phyloP scores from a whole-genome alignment of 2,329 filamentous ascomycete genomes.

The Paramyrothecium sp. region DNA sequence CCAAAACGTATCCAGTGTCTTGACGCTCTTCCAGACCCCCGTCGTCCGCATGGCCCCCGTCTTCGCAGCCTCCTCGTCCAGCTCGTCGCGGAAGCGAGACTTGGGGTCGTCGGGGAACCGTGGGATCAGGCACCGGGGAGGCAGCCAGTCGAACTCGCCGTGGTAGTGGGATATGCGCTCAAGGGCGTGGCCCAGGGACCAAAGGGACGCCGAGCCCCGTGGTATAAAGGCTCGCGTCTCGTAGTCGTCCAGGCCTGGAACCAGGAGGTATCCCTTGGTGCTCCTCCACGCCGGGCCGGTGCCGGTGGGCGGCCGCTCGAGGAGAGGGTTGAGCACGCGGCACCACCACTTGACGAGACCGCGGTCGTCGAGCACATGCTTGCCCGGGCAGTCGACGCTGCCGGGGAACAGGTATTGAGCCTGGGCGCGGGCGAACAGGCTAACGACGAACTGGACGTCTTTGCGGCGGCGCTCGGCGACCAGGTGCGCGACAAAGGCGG shows the following conservation, averaged over 20 bases:
- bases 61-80: conserved; percentile 77
- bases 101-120: conserved; percentile 96
- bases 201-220: conserved; percentile 48
- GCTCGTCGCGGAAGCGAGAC: conserved; percentile 79
- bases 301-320: conserved; percentile 45
- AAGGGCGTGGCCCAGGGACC: conserved; percentile 73
- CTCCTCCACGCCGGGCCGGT: conserved; percentile 35
- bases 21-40: conserved; percentile 81
- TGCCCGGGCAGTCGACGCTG: conserved; percentile 78
- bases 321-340: conserved; percentile 74
- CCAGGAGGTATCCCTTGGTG: conserved; percentile 77
- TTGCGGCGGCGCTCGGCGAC: conserved; percentile 64
- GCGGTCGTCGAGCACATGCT: conserved; percentile 90
- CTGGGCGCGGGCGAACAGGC: conserved; percentile 88
- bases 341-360: conserved; percentile 97
- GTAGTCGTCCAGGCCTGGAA: conserved; percentile 81
- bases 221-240: conserved; percentile 83
- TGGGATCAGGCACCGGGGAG: conserved; percentile 81
- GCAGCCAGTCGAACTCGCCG: conserved; percentile 58
- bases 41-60: conserved; percentile 50
- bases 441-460: conserved; percentile 71
- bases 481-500: conserved; percentile 74
- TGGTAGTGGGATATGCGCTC: conserved; percentile 61
- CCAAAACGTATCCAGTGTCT: conserved; percentile 90
- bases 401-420: conserved; percentile 94